Evolutionary conservation across 768 basidiomycete species (phyloP).

Genomic region (Suillus subaureus): DNA sequence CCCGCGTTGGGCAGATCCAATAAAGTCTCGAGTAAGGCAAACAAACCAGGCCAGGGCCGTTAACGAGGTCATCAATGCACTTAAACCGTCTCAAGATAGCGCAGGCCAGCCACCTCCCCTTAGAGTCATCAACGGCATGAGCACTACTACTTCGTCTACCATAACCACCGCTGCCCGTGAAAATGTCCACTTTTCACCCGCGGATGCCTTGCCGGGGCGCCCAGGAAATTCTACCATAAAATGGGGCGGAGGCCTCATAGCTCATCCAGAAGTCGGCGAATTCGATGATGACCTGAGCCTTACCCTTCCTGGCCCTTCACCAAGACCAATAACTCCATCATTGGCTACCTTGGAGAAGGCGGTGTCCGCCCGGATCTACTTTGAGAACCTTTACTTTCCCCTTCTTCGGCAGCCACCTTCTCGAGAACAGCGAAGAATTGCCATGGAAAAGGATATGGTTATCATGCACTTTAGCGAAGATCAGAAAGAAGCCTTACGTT

Average conservation of each 20-base stretch:
- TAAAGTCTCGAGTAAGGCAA: constrained; percentile 75
- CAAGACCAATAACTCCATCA: constrained; percentile 75
- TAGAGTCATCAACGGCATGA: constrained; percentile 80
- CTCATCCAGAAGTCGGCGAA: constrained; percentile 69
- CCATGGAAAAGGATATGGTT: constrained; percentile 88
- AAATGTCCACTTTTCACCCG: constrained; percentile 53
- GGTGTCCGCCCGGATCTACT: constrained; percentile 90
- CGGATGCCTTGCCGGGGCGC: constrained; percentile 53
- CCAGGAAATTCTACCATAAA: constrained; percentile 63
- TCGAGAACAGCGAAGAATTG: constrained; percentile 80
- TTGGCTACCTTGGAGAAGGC: constrained; percentile 92
- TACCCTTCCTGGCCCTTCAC: constrained; percentile 16
- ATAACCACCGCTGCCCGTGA: constrained; percentile 77
- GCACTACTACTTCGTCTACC: constrained; percentile 67
- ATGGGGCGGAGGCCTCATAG: constrained; percentile 60
- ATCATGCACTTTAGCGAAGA: constrained; percentile 68
- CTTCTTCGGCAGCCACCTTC: constrained; percentile 83
- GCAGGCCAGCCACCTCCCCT: constrained; percentile 52
- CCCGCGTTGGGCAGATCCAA: constrained; percentile 86
- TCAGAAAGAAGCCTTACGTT: constrained; percentile 72
- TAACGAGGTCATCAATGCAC: constrained; percentile 74
- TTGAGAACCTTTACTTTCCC: constrained; percentile 88
- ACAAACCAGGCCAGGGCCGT: constrained; percentile 70
- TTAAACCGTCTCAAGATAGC: constrained; percentile 56
- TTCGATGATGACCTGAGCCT: constrained; percentile 44